These are phyloP conservation scores for Penicillium desertorum DNA, from an alignment of 495 filamentous ascomycete species.

Conservation along the genomic window DNA sequence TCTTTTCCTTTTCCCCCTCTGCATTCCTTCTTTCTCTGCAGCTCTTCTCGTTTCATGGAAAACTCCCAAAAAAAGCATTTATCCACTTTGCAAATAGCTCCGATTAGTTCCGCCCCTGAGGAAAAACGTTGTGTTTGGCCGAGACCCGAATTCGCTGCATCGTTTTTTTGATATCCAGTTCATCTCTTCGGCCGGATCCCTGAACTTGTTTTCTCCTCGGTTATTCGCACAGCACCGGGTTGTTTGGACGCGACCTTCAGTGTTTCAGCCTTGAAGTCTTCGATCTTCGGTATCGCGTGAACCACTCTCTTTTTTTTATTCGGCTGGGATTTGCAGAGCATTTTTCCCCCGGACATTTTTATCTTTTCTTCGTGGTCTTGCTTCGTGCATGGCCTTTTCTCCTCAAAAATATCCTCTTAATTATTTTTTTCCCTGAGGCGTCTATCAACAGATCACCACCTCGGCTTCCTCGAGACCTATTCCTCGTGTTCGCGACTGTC, in stretches of 20 bases:
- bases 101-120: conserved; percentile 35
- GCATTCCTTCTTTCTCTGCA: conserved; percentile 40
- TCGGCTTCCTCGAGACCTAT: conserved; percentile 1
- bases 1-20: conserved; percentile 30
- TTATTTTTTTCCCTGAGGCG: conserved; percentile 10
- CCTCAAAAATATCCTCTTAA: conserved; percentile 23
- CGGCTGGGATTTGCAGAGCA: conserved; percentile 49
- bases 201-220: conserved; percentile 8
- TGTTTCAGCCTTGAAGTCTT: conserved; percentile 21
- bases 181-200: conserved; percentile 5
- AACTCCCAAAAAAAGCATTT: conserved; percentile 25
- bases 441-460: conserved; percentile 6
- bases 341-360: conserved; percentile 27
- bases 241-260: conserved; percentile 16
- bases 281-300: conserved; percentile 24
- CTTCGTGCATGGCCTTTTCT: conserved; percentile 14
- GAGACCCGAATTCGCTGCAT: conserved; percentile 19
- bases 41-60: conserved; percentile 26
- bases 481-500: conserved; percentile 7
- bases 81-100: conserved; percentile 28
- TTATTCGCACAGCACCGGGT: conserved; percentile 8
- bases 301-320: conserved; percentile 23
- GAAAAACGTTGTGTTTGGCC: conserved; percentile 27
- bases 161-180: background rate
- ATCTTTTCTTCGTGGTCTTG: conserved; percentile 22